A percentile compares a stretch with the other conserved stretches of the same genome.
Conservation (phyloP, 2,329 filamentous ascomycete genomes). For the Diaporthe citriasiana region DNA sequence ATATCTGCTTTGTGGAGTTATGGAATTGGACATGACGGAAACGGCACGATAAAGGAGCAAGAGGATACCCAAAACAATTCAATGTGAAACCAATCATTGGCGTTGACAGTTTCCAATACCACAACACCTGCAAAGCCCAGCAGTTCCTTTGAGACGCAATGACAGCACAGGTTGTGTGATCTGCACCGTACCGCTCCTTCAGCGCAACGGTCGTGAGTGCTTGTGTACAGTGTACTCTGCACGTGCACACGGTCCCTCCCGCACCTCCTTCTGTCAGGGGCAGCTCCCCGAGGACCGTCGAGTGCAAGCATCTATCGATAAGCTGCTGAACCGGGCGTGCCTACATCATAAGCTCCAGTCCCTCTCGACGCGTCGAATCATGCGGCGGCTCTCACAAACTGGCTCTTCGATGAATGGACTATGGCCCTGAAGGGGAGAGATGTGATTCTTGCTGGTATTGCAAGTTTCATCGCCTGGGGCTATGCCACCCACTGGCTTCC, state of each 20-base stretch:
- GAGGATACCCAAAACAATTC: conserved; percentile 13
- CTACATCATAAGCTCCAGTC: conserved; percentile 36
- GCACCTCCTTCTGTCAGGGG: neutral
- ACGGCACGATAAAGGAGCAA: conserved; percentile 15
- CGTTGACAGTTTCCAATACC: neutral
- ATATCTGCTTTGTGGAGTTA: neutral
- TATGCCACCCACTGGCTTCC: conserved; percentile 87
- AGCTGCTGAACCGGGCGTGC: conserved; percentile 4
- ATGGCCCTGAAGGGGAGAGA: conserved; percentile 83
- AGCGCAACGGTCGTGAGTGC: neutral
- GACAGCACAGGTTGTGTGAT: neutral
- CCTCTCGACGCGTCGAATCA: conserved; percentile 35
- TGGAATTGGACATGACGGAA: neutral
- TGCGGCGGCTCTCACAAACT: conserved; percentile 37
- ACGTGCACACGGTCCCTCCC: neutral
- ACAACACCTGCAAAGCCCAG: neutral
- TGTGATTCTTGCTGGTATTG: conserved; percentile 76
- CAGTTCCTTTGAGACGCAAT: neutral
- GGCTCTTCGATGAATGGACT: conserved; percentile 49
- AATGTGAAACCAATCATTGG: neutral
- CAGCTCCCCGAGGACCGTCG: conserved; percentile 4
- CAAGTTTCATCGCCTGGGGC: conserved; percentile 88
- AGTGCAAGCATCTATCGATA: conserved; percentile 40
- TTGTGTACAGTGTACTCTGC: neutral
- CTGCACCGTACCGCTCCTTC: neutral